Base-by-base conservation (phyloP, 352 stramenopile species). In the Elongisporangium anandrum region DNA sequence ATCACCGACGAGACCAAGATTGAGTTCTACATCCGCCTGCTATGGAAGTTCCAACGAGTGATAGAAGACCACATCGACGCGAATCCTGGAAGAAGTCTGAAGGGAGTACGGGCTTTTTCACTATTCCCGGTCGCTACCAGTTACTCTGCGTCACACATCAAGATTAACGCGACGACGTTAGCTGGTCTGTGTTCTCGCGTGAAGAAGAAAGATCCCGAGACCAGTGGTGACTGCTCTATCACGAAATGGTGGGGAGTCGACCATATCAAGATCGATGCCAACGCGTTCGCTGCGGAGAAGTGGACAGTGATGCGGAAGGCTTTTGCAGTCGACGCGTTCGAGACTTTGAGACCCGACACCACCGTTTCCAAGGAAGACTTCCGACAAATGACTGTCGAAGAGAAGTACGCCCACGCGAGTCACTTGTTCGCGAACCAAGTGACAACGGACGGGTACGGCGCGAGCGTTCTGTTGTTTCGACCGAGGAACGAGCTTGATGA, bases 351-450 rank as follows among this genome's bases (percentile, higher is more conserved):
- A 22, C 39, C 52, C 4, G 41, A 63, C 1, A 55, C 50, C 29
- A 21, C 24, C 13, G 17, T 70, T 1, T 15, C 47, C 34, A 64
- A 64, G 19, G 1, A 4, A 16, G 56, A 62, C 20, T 69, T 69
- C 20, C 0, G 13, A 9, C 0, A 45, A 1, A 21, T 69, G 47
- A 21, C 15, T 9, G 19, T 58, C 2, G 54, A 59, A 17, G 22
- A 61, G 5, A 63, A 71, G 50, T 61, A 63, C 10, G 45, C 60
- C 4, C 51, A 63, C 21, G 60, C 64, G 3, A 64, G 60, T 50
- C 56, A 59, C 16, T 52, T 71, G 49, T 65, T 67, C 19, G 56
- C 53, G 0, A 66, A 67, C 47, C 52, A 67, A 49, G 24, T 63
- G 4, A 64, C 56, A 15, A 64, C 56, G 0, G 39, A 70, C 20